Evolutionary conservation across 129 eudicot genomes (phyloP), one percentile per base, ranked within the genome.

Genomic region (Lonicera japonica): DNA sequence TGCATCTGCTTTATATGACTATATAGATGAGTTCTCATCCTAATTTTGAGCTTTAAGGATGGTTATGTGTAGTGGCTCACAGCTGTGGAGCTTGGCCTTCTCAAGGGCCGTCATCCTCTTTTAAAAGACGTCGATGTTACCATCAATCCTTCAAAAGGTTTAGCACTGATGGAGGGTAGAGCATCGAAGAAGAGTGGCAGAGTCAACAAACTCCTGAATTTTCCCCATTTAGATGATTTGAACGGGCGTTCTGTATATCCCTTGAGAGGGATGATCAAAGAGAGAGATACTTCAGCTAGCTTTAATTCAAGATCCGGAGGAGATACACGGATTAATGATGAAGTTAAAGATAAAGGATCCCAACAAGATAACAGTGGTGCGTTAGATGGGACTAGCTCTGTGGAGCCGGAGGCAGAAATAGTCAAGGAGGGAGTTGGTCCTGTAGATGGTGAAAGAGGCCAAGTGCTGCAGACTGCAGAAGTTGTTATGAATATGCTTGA

Each of bases 91-190:
- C 86, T 92, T 66, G 98, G 85, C 61, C 86, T 92, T 75, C 61
- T 92, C 54, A 92, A 87, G 72, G 96, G 96, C 54, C 95, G 95
- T 1, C 96, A 92, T 75, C 96, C 98, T 29, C 85, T 87, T 70
- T 63, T 87, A 60, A 80, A 82, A 79, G 98, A 88, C 73, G 69
- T 79, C 56, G 96, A 82, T 76, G 82, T 85, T 45, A 72, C 90
- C 60, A 69, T 87, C 40, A 84, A 74, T 70, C 86, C 95, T 63
- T 79, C 90, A 36, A 87, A 80, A 69, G 81, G 81, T 56, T 68
- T 78, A 63, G 65, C 77, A 64, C 63, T 74, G 41, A 57, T 60
- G 63, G 86, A 69, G 56, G 67, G 70, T 48, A 65, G 70, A 63
- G 23, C 77, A 64, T 67, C 76, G 21, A 57, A 59, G 68, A 75